Percentiles rank a stretch among this genome's conserved stretches.
Evolutionary conservation across 768 basidiomycete species (phyloP).

Genomic region (Rhizopogon salebrosus): DNA sequence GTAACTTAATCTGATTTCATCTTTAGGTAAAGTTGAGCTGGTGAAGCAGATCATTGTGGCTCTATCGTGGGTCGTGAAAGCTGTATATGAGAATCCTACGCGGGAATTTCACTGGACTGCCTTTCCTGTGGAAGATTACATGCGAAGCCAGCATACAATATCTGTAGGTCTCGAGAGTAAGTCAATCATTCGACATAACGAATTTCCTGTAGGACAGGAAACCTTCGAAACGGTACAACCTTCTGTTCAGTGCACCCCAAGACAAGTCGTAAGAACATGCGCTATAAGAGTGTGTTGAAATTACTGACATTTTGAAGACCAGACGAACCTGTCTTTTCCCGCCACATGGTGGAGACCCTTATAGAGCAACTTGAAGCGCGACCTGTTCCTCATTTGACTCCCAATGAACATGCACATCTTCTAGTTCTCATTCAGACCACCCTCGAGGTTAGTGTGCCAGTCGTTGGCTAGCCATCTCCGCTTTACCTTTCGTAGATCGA

Average conservation of each 20-base stretch:
- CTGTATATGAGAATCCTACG: not conserved
- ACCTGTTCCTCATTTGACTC: conserved; percentile 66
- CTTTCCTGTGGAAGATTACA: conserved; percentile 48
- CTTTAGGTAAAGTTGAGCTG: conserved; percentile 72
- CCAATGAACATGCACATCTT: conserved; percentile 80
- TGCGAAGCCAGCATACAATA: conserved; percentile 13
- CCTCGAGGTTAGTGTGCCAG: conserved; percentile 57
- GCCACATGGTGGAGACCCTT: conserved; percentile 52
- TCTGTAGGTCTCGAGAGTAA: conserved; percentile 11
- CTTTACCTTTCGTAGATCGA: conserved; percentile 55
- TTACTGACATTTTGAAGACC: conserved; percentile 27
- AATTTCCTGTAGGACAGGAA: conserved; percentile 9
- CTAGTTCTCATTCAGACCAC: conserved; percentile 83
- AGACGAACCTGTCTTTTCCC: conserved; percentile 57
- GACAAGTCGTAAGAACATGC: conserved; percentile 36
- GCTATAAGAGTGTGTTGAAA: not conserved
- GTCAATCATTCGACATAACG: not conserved
- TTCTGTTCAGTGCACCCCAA: conserved; percentile 47
- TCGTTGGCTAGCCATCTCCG: not conserved
- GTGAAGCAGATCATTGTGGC: conserved; percentile 79
- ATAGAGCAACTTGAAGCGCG: conserved; percentile 58
- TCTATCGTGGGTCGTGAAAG: conserved; percentile 38
- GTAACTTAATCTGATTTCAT: not conserved
- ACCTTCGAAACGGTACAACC: conserved; percentile 36
- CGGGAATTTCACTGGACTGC: conserved; percentile 35